Base-by-base conservation (phyloP, 2,329 filamentous ascomycete genomes). In the Diaporthe caulivora region DNA sequence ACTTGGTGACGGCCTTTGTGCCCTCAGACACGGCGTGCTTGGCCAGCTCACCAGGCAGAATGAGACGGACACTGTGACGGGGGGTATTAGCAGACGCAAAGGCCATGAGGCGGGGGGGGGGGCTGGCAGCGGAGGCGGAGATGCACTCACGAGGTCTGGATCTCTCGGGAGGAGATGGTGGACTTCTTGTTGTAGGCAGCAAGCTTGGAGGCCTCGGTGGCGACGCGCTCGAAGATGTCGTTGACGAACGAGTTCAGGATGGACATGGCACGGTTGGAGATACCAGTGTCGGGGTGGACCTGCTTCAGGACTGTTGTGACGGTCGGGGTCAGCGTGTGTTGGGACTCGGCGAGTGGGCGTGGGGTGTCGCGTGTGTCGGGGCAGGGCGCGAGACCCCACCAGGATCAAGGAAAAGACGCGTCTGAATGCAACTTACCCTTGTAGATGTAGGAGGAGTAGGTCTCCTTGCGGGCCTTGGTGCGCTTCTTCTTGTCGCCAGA, bases 121-220 rank as follows among this genome's bases (percentile, higher is more conserved):
- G 26, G 21, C 57, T 29, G 92, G 51, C 24, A 82, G 93, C 24
- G 82, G 93, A 11, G 17, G 8, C 11, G 6, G 13, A n/a, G 8
- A 24, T 24, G 49, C 40, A 87, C 90, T 78, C 86, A 92, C 86
- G 97, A 98, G 80, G 97, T 99, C 91, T 99, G 97, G 84, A 99
- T 99, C 89, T 99, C 97, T 83, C 97, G 94, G 79, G 97, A 98
- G 71, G 96, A 98, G 88, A 99, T 99, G 84, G 97, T 99, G 68
- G 96, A 98, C 92, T 99, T 99, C 94, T 98, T 99, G 93, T 99
- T 99, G 91, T 99, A 99, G 77, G 97, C 97, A 80, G 97, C 97
- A 76, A 99, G 93, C 93, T 99, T 99, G 84, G 95, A 98, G 69
- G 97, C 97, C 88, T 99, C 97, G 74, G 97, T 98, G 78, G 97